phyloP scores from a whole-genome alignment of 2,329 filamentous ascomycete species.

The Shiraia sp. region DNA sequence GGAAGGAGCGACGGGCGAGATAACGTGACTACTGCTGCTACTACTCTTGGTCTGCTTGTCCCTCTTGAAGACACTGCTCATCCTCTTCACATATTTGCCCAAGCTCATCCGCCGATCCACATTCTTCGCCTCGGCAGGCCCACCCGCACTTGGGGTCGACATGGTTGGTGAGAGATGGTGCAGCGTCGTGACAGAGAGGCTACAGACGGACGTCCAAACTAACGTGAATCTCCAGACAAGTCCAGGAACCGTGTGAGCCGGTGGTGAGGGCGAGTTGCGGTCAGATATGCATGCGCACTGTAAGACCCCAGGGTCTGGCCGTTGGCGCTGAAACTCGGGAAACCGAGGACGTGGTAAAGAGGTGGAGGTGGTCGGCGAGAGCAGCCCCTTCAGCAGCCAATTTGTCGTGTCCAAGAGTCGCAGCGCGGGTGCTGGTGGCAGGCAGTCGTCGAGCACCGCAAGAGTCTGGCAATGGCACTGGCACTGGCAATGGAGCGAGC shows the following conservation, averaged over 20 bases:
- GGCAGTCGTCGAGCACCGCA: no score
- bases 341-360: conserved; percentile 22
- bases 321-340: conserved; percentile 36
- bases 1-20: conserved; percentile 12
- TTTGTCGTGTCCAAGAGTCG: no score
- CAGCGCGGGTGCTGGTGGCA: no score
- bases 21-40: neutral
- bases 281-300: conserved; percentile 32
- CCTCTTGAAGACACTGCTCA: conserved; percentile 45
- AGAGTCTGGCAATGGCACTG: neutral
- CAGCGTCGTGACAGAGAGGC: no score
- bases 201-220: no score
- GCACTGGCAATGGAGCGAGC: conserved; percentile 14
- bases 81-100: conserved; percentile 46
- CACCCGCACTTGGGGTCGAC: conserved; percentile 27
- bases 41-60: conserved; percentile 31
- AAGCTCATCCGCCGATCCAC: conserved; percentile 37
- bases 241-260: conserved; percentile 3
- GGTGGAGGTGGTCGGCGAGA: neutral
- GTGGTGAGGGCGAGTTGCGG: conserved; percentile 9
- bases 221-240: neutral
- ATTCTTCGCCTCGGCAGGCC: conserved; percentile 22
- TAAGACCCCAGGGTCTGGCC: conserved; percentile 26
- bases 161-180: conserved; percentile 21
- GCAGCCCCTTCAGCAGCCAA: neutral